Evolutionary conservation across 495 filamentous ascomycete species (phyloP).

Genomic region (Haplographium delicatum): DNA sequence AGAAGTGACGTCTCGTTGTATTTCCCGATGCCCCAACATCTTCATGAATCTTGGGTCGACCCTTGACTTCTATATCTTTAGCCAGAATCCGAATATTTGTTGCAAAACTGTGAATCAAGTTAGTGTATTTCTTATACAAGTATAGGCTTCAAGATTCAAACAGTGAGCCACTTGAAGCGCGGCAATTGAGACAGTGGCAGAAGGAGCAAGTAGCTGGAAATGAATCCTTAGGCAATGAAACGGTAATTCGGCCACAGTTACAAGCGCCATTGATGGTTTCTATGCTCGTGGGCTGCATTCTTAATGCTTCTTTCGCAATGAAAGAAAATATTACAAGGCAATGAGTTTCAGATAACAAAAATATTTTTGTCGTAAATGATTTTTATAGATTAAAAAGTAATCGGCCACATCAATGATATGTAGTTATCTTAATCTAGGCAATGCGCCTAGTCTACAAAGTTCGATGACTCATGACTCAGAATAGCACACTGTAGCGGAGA

Average conservation of each 20-base stretch:
- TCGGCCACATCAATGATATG: too few relatives aligned
- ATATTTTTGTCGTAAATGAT: too few relatives aligned
- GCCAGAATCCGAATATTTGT: not conserved
- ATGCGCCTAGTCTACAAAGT: too few relatives aligned
- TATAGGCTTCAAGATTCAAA: not conserved
- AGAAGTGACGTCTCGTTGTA: constrained; percentile 6
- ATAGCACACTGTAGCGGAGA: too few relatives aligned
- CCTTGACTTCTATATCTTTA: constrained; percentile 8
- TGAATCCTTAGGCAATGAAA: not conserved
- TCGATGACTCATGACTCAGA: too few relatives aligned
- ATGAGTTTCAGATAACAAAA: too few relatives aligned
- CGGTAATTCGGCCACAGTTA: constrained; percentile 10
- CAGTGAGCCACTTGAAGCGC: constrained; percentile 11
- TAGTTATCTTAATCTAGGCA: too few relatives aligned
- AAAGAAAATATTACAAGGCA: too few relatives aligned
- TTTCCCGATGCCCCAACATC: constrained; percentile 7
- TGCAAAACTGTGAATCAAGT: constrained; percentile 3
- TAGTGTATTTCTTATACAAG: not conserved
- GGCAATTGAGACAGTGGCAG: constrained; percentile 12
- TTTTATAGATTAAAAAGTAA: too few relatives aligned
- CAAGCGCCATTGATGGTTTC: constrained; percentile 11
- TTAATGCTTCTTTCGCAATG: too few relatives aligned
- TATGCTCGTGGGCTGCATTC: too few relatives aligned
- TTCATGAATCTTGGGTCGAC: constrained; percentile 2
- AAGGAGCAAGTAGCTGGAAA: not conserved